These are phyloP conservation scores for Elongisporangium prolatum DNA, from an alignment of 352 stramenopile species.

Conservation along the genomic window DNA sequence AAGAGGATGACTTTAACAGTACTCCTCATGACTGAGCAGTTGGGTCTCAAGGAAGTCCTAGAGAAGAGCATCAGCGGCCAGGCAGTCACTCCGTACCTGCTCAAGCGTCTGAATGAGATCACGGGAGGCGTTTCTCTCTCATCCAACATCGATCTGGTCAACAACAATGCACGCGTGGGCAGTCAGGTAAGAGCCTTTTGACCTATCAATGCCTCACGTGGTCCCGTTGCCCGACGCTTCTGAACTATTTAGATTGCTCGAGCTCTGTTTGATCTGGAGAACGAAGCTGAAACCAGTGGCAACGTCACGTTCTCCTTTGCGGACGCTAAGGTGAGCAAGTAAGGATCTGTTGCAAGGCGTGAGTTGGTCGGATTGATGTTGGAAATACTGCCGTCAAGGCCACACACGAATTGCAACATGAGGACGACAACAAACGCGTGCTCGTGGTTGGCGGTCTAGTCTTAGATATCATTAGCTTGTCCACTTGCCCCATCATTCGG, in stretches of 20 bases:
- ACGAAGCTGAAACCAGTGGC: constrained; percentile 12
- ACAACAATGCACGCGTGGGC: constrained; percentile 94
- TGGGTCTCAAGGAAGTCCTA: constrained; percentile 81
- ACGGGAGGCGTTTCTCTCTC: constrained; percentile 90
- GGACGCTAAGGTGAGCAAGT: constrained; percentile 39
- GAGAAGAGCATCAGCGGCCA: constrained; percentile 88
- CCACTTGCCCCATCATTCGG: constrained; percentile 54
- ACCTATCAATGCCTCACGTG: too few species aligned
- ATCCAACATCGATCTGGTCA: constrained; percentile 97
- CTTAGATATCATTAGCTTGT: constrained; percentile 83
- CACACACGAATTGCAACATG: constrained; percentile 2
- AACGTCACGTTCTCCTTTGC: constrained; percentile 35
- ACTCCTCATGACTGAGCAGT: constrained; percentile 16
- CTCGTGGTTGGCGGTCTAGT: constrained; percentile 86
- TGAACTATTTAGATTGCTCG: constrained; percentile 39
- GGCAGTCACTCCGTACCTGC: constrained; percentile 91
- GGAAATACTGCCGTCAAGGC: constrained; percentile 4
- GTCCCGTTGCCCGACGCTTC: not conserved
- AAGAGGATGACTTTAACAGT: not conserved
- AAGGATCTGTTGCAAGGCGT: constrained; percentile 1
- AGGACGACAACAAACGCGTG: constrained; percentile 27
- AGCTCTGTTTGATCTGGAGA: constrained; percentile 60
- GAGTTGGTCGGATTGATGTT: not conserved
- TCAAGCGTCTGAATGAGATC: constrained; percentile 91
- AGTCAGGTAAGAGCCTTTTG: constrained; percentile 76